These are phyloP conservation scores for Acanthamoeba rhysodes DNA, from an alignment of 208 protist genomes.

Conservation along the genomic window DNA sequence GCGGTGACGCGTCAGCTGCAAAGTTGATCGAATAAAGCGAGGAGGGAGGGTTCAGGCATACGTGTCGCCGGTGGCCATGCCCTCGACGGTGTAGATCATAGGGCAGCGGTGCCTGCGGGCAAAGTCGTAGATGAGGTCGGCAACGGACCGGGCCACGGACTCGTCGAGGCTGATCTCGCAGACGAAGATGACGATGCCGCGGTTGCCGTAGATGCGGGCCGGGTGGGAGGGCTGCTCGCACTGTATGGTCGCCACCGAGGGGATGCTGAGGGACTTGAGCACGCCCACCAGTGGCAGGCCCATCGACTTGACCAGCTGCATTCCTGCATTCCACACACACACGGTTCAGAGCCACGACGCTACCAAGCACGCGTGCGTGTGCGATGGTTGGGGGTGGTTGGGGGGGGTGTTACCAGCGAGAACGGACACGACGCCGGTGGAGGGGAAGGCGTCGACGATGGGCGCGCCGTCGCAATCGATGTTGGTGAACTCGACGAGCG, in stretches of 20 bases:
- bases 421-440: slow-evolving; percentile 4
- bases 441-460: slow-evolving; percentile 50
- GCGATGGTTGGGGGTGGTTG: no score
- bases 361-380: no score
- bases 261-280: background rate
- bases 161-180: slow-evolving; percentile 14
- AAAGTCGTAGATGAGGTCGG: slow-evolving; percentile 32
- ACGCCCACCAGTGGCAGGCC: slow-evolving; percentile 2
- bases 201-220: slow-evolving; percentile 39
- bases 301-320: slow-evolving; percentile 57
- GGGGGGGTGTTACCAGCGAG: background rate
- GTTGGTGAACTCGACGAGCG: background rate
- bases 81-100: slow-evolving; percentile 53
- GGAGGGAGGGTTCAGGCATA: background rate
- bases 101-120: slow-evolving; percentile 1
- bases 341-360: background rate
- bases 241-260: background rate
- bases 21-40: no score
- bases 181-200: slow-evolving; percentile 44
- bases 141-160: background rate
- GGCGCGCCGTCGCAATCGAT: slow-evolving; percentile 56
- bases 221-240: slow-evolving; percentile 47
- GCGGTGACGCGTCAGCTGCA: no score
- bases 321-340: background rate
- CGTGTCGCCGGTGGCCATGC: slow-evolving; percentile 51